Evolutionary conservation across 2,329 filamentous ascomycete genomes (phyloP).

Genomic region (Dothideomycetes sp.): DNA sequence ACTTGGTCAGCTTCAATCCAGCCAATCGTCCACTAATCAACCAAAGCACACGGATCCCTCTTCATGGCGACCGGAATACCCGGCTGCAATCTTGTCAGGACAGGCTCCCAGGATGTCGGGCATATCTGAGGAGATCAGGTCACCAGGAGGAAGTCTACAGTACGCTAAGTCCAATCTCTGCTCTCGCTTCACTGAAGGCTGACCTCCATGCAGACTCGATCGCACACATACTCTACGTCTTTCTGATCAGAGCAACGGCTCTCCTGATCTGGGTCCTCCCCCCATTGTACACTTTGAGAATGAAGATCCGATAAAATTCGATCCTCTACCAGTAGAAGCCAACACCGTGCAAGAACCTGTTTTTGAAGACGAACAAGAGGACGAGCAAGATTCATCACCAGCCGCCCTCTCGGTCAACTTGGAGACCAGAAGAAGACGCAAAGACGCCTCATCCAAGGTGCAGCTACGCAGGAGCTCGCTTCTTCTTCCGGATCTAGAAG

Average conservation of each 20-base stretch:
- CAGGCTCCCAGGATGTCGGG: conserved; percentile 43
- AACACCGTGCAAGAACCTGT: background rate
- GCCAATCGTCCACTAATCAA: conserved; percentile 14
- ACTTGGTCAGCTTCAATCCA: conserved; percentile 40
- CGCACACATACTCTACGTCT: conserved; percentile 45
- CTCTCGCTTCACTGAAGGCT: conserved; percentile 22
- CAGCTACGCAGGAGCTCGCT: conserved; percentile 34
- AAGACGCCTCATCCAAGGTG: conserved; percentile 41
- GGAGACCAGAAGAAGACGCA: conserved; percentile 44
- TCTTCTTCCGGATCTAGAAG: conserved; percentile 30
- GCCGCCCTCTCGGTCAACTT: conserved; percentile 36
- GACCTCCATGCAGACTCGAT: conserved; percentile 41
- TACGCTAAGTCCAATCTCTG: background rate
- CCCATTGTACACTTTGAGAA: conserved; percentile 45
- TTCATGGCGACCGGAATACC: conserved; percentile 15
- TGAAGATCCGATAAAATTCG: conserved; percentile 39
- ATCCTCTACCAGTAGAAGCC: conserved; percentile 23
- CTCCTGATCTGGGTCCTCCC: conserved; percentile 58
- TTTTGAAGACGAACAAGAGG: conserved; percentile 14
- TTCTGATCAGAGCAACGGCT: conserved; percentile 49
- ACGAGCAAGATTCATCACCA: conserved; percentile 30
- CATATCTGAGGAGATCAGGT: conserved; percentile 61
- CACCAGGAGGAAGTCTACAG: conserved; percentile 56
- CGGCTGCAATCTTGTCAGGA: conserved; percentile 37
- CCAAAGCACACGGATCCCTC: conserved; percentile 17